These are phyloP conservation scores for Xylaria polymorpha DNA, from an alignment of 2,329 filamentous ascomycete species.

Conservation along the genomic window DNA sequence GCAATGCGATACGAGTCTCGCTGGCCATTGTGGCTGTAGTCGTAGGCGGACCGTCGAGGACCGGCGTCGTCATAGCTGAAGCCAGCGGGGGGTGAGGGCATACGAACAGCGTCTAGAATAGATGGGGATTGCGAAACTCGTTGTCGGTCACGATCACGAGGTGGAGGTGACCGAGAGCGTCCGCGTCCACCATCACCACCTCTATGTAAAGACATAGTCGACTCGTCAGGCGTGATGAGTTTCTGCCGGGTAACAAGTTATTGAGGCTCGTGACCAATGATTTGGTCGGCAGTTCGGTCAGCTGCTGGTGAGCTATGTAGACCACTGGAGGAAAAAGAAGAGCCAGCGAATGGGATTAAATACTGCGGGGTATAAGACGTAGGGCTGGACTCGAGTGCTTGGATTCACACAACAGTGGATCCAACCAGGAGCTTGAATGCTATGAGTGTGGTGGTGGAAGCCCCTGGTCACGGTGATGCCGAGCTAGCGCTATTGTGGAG, in stretches of 20 bases:
- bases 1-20: conserved; percentile 52
- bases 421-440: conserved; percentile 22
- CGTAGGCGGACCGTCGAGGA: conserved; percentile 50
- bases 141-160: conserved; percentile 50
- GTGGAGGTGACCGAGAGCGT: conserved; percentile 60
- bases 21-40: conserved; percentile 49
- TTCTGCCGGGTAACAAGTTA: conserved; percentile 12
- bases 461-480: conserved; percentile 32
- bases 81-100: conserved; percentile 54
- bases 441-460: conserved; percentile 13
- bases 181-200: conserved; percentile 58
- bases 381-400: conserved; percentile 37
- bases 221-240: conserved; percentile 22
- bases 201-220: conserved; percentile 64
- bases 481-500: conserved; percentile 24
- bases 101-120: conserved; percentile 56
- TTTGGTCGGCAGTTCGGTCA: conserved; percentile 1
- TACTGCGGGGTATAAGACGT: conserved; percentile 38
- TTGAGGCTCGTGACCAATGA: conserved; percentile 20
- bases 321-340: conserved; percentile 13
- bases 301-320: conserved; percentile 18
- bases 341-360: conserved; percentile 35
- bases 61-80: conserved; percentile 57
- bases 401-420: conserved; percentile 34
- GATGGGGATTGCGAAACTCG: conserved; percentile 49